Base-by-base conservation (phyloP, 2,329 filamentous ascomycete species). In the Colletotrichum shisoi region DNA sequence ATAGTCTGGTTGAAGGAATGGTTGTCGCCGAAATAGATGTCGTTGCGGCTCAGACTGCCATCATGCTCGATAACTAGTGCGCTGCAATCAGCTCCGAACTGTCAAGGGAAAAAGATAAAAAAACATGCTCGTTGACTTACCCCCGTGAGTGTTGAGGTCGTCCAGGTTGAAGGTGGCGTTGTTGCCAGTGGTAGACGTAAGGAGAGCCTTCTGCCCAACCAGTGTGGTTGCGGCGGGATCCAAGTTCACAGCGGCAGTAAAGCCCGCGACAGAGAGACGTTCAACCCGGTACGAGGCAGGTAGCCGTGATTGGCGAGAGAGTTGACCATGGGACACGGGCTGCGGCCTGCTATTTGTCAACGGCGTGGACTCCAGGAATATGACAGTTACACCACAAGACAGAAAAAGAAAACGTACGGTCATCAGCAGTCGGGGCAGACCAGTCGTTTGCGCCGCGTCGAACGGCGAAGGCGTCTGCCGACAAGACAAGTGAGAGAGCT, bases 11-110 rank as follows among this genome's bases (percentile, higher is more conserved):
- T 62, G 62, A 77, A 78, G 39, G 71, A 72, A 58, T 74, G 70
- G 68, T 75, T 75, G 62, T 77, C 72, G 39, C 75, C 75, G 21
- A 73, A 73, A 61, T 70, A 68, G 44, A 72, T 31, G 61, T 78
- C 76, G 52, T 72, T 71, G 45, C 76, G 72, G 66, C 70, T 74
- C 1, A 78, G 68, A 42, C 72, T 74, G 45, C 74, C 75, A 60
- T 78, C 76, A 63, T 77, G 75, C 57, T 78, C 76, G 60, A 78
- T 76, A n/a, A 76, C 74, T 76, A 39, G 4, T 11, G 12, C 13
- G 12, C 7, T 12, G 19, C 4, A 5, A 19, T 66, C 42, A 59
- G 53, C n/a, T 15, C 11, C 9, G 53, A 21, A 5, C 39, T n/a
- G 3, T 2, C 21, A 12, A 40, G 19, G 3, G 15, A 42, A n/a